A percentile compares a stretch with the other conserved stretches of the same genome.
Evolutionary conservation across 306 rosid genomes (phyloP).

Genomic region (Phaseolus lunatus): DNA sequence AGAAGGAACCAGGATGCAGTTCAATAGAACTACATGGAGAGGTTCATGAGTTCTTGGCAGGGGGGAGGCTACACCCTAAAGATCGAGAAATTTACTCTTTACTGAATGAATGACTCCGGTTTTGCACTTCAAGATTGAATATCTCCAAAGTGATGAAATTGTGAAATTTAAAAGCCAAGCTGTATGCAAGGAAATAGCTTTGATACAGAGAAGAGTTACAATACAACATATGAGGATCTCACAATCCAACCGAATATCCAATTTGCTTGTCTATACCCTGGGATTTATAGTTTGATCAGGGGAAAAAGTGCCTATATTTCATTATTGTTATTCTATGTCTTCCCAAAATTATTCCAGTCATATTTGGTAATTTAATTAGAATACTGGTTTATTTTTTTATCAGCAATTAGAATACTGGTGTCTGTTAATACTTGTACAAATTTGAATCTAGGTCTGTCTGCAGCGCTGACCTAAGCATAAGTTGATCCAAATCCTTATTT

Average conservation of each 20-base stretch:
- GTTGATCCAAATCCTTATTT: not conserved
- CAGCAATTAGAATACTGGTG: slow-evolving; percentile 11
- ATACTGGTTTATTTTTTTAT: not conserved
- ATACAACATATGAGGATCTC: not conserved
- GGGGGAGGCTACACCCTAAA: slow-evolving; percentile 70
- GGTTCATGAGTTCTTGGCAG: slow-evolving; percentile 81
- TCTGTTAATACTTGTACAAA: not conserved
- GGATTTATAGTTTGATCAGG: not conserved
- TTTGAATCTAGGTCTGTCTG: slow-evolving; percentile 22
- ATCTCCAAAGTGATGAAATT: slow-evolving; percentile 19
- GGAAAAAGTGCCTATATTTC: not conserved
- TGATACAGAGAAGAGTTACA: not conserved
- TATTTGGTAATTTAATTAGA: not conserved
- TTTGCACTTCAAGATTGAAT: slow-evolving; percentile 27
- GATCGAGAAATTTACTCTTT: slow-evolving; percentile 69
- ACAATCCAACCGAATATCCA: slow-evolving; percentile 7
- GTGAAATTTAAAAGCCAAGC: not conserved
- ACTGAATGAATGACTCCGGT: slow-evolving; percentile 56
- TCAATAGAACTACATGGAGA: slow-evolving; percentile 81
- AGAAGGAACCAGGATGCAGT: slow-evolving; percentile 92
- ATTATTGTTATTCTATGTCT: not conserved
- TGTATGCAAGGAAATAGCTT: slow-evolving; percentile 1
- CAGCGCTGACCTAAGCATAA: not conserved
- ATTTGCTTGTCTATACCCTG: slow-evolving; percentile 20
- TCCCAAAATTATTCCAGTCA: not conserved